Conservation (phyloP, 805 yeast genomes). For the Teunomyces kruisii region DNA sequence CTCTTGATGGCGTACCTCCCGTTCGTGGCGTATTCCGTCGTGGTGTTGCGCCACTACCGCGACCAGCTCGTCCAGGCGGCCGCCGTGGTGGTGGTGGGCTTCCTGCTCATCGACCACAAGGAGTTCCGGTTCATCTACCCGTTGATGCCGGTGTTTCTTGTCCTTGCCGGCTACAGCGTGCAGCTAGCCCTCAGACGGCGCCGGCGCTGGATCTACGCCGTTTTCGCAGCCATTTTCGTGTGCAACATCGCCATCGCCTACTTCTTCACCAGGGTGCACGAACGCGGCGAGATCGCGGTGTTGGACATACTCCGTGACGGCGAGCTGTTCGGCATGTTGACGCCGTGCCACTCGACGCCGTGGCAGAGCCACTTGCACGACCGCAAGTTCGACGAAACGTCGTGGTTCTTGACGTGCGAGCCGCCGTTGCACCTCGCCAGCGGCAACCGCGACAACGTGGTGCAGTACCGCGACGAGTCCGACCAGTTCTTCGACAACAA, state of each 20-base stretch:
- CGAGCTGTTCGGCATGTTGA: slow-evolving; percentile 70
- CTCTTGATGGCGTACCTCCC: slow-evolving; percentile 69
- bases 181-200: not conserved
- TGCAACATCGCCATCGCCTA: slow-evolving; percentile 43
- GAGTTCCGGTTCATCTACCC: slow-evolving; percentile 91
- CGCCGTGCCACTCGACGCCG: slow-evolving; percentile 98
- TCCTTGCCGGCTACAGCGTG: slow-evolving; percentile 40
- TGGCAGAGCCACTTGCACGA: slow-evolving; percentile 84
- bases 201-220: not conserved
- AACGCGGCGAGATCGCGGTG: slow-evolving; percentile 79
- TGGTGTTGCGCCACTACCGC: slow-evolving; percentile 9
- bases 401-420: slow-evolving; percentile 86
- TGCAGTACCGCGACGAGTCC: slow-evolving; percentile 76
- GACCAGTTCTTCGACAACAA: slow-evolving; percentile 79
- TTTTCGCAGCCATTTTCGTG: slow-evolving; percentile 2
- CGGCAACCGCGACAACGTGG: slow-evolving; percentile 25
- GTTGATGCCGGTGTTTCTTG: slow-evolving; percentile 68
- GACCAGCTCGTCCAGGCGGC: slow-evolving; percentile 24
- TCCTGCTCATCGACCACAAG: slow-evolving; percentile 76
- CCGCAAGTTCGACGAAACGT: slow-evolving; percentile 31
- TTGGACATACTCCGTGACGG: slow-evolving; percentile 51
- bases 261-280: slow-evolving; percentile 69
- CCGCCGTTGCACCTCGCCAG: slow-evolving; percentile 64
- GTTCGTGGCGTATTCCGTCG: slow-evolving; percentile 37
- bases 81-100: slow-evolving; percentile 48